Evolutionary conservation across 805 yeast genomes (phyloP).

Genomic region (Starmerella riodocensis): DNA sequence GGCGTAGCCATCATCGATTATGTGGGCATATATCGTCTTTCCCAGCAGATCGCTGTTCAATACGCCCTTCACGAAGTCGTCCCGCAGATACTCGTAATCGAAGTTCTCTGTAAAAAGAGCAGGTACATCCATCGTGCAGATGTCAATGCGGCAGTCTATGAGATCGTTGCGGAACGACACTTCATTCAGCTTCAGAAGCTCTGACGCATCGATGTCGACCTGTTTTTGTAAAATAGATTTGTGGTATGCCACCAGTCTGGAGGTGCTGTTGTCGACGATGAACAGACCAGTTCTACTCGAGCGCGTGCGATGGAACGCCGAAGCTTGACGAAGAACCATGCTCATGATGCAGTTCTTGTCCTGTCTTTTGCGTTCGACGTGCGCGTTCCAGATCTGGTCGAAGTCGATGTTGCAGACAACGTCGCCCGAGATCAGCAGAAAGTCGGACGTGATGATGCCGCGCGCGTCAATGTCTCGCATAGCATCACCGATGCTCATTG

Average conservation of each 20-base stretch:
- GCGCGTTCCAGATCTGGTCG: slow-evolving; percentile 56
- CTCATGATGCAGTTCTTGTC: slow-evolving; percentile 91
- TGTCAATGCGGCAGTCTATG: slow-evolving; percentile 92
- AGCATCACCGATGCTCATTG: slow-evolving; percentile 90
- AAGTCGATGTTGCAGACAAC: slow-evolving; percentile 87
- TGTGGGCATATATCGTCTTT: slow-evolving; percentile 79
- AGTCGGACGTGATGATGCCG: slow-evolving; percentile 82
- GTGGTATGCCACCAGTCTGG: slow-evolving; percentile 75
- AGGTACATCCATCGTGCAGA: slow-evolving; percentile 88
- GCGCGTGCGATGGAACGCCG: slow-evolving; percentile 74
- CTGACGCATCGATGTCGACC: slow-evolving; percentile 29
- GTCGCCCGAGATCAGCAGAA: slow-evolving; percentile 82
- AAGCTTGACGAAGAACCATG: slow-evolving; percentile 79
- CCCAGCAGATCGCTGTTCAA: slow-evolving; percentile 79
- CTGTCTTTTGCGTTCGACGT: slow-evolving; percentile 50
- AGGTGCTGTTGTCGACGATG: slow-evolving; percentile 57
- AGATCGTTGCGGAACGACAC: slow-evolving; percentile 78
- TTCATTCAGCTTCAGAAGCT: slow-evolving; percentile 58
- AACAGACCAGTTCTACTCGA: slow-evolving; percentile 64
- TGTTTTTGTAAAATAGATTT: slow-evolving; percentile 36
- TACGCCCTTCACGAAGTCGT: slow-evolving; percentile 83
- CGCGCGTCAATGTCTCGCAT: slow-evolving; percentile 90
- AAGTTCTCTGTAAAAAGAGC: slow-evolving; percentile 92
- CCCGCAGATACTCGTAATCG: slow-evolving; percentile 76
- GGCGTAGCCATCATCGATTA: slow-evolving; percentile 69